A percentile compares a stretch with the other conserved stretches of the same genome.
Evolutionary conservation across 1,139 yeast species (phyloP).

Genomic region (Scheffersomyces quercinus): DNA sequence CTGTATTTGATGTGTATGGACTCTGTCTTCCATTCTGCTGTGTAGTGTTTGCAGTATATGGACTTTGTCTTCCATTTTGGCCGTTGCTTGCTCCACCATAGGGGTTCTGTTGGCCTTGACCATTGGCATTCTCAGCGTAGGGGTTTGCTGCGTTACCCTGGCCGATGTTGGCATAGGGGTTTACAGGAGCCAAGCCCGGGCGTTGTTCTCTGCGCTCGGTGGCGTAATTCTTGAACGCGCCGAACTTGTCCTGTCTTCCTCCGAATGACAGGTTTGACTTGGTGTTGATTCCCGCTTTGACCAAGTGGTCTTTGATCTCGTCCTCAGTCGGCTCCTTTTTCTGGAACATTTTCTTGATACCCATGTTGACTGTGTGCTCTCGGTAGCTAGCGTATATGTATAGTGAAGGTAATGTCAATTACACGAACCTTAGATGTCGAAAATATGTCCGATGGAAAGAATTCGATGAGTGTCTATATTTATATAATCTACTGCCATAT

Average conservation of each 20-base stretch:
- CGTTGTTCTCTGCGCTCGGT: conserved; percentile 42
- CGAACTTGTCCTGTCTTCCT: conserved; percentile 54
- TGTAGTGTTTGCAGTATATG: neutral
- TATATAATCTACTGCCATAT: too few species aligned
- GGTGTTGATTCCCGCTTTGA: conserved; percentile 54
- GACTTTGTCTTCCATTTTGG: neutral
- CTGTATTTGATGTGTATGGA: conserved; percentile 3
- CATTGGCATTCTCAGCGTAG: conserved; percentile 18
- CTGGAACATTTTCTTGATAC: conserved; percentile 55
- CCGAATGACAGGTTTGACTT: conserved; percentile 25
- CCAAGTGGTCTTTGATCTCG: conserved; percentile 52
- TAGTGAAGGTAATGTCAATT: too few species aligned
- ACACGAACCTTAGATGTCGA: neutral
- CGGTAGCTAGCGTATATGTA: too few species aligned
- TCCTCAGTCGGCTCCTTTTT: conserved; percentile 63
- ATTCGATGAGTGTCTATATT: too few species aligned
- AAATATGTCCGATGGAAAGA: too few species aligned
- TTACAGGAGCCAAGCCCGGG: conserved; percentile 49
- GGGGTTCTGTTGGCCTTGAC: conserved; percentile 2
- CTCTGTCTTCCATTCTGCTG: neutral
- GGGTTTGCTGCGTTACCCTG: conserved; percentile 20
- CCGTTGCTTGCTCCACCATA: conserved; percentile 2
- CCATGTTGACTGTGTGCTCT: conserved; percentile 26
- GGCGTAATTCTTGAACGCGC: conserved; percentile 66
- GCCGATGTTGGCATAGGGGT: conserved; percentile 40